phyloP scores from a whole-genome alignment of 768 basidiomycete species.

The Lentinula boryana region DNA sequence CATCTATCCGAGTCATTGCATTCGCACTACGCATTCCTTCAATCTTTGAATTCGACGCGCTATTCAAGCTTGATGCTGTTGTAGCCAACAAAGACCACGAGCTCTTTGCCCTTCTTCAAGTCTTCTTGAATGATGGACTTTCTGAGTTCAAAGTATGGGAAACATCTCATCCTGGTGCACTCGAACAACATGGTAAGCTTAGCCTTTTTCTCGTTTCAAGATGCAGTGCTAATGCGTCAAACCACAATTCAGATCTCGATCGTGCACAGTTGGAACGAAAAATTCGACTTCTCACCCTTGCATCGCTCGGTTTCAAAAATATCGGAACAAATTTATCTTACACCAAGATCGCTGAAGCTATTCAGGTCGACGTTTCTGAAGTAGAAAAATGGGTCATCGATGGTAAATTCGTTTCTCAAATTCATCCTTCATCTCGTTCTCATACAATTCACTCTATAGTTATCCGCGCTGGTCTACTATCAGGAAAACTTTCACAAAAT shows the following conservation, averaged over 20 bases:
- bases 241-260: constrained; percentile 42
- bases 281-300: constrained; percentile 71
- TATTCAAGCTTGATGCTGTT: constrained; percentile 73
- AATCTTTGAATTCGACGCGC: constrained; percentile 75
- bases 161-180: constrained; percentile 34
- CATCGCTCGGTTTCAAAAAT: constrained; percentile 72
- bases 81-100: constrained; percentile 61
- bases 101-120: constrained; percentile 67
- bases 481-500: constrained; percentile 81
- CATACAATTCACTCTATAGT: constrained; percentile 34
- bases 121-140: constrained; percentile 65
- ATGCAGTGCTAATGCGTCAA: background rate
- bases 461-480: constrained; percentile 73
- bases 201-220: background rate
- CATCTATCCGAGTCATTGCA: constrained; percentile 56
- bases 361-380: constrained; percentile 57
- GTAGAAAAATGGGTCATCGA: constrained; percentile 90
- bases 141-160: constrained; percentile 61
- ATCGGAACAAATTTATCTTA: constrained; percentile 73
- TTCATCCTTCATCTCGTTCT: background rate
- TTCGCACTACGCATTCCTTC: constrained; percentile 58
- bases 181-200: constrained; percentile 55
- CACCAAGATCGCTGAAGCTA: constrained; percentile 54
- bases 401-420: constrained; percentile 36
- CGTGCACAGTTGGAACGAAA: constrained; percentile 62